These are phyloP conservation scores for Pleurotus salmoneostramineus DNA, from an alignment of 768 basidiomycete species.

Conservation along the genomic window DNA sequence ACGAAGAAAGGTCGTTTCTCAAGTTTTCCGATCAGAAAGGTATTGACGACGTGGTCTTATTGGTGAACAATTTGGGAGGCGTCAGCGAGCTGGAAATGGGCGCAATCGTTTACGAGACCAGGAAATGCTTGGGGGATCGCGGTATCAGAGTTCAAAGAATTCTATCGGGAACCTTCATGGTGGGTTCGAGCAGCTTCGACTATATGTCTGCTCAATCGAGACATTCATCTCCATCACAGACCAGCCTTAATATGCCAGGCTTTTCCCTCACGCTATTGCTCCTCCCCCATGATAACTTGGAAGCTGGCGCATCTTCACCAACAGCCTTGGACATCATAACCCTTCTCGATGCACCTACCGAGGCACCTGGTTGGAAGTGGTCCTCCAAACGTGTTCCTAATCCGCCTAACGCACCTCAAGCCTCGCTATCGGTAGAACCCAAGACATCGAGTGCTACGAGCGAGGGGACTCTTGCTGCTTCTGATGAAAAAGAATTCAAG, in stretches of 20 bases:
- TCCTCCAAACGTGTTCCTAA: slow-evolving; percentile 42
- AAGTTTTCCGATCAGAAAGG: slow-evolving; percentile 48
- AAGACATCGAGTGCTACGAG: not conserved
- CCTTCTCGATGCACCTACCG: slow-evolving; percentile 63
- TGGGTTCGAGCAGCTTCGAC: slow-evolving; percentile 19
- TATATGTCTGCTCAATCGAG: not conserved
- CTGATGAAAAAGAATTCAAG: slow-evolving; percentile 48
- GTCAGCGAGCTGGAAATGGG: slow-evolving; percentile 79
- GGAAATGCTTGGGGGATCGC: slow-evolving; percentile 47
- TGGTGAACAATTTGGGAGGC: slow-evolving; percentile 89
- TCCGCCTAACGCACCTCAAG: slow-evolving; percentile 12
- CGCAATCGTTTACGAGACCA: slow-evolving; percentile 61
- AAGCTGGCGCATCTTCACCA: slow-evolving; percentile 29
- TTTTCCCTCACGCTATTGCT: slow-evolving; percentile 83
- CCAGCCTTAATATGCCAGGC: slow-evolving; percentile 90
- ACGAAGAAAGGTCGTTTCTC: slow-evolving; percentile 75
- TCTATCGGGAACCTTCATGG: slow-evolving; percentile 86
- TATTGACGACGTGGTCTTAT: slow-evolving; percentile 68
- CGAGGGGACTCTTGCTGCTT: slow-evolving; percentile 17
- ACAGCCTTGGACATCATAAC: slow-evolving; percentile 40
- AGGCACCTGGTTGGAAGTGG: slow-evolving; percentile 88
- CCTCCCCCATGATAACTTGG: slow-evolving; percentile 48
- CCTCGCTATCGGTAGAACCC: slow-evolving; percentile 6
- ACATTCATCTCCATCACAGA: slow-evolving; percentile 35
- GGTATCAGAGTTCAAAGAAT: slow-evolving; percentile 59